Evolutionary conservation across 495 filamentous ascomycete species (phyloP).

Genomic region (Penicillium fimorum): DNA sequence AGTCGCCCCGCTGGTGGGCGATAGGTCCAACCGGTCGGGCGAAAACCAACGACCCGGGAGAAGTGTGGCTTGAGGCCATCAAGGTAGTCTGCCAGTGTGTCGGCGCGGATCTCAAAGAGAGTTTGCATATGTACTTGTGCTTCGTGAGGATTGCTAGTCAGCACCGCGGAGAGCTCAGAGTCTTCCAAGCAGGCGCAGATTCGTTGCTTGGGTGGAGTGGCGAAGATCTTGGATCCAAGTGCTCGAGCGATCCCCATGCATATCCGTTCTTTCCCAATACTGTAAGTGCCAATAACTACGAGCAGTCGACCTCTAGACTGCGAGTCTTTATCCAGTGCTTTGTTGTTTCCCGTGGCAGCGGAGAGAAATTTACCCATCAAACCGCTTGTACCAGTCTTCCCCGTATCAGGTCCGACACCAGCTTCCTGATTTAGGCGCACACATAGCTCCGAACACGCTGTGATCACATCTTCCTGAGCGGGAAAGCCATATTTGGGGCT

Average conservation of each 20-base stretch:
- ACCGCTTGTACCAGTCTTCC: constrained; percentile 38
- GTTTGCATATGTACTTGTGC: constrained; percentile 98
- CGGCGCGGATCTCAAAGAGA: constrained; percentile 83
- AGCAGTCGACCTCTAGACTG: constrained; percentile 65
- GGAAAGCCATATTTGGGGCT: constrained; percentile 96
- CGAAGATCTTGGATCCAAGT: constrained; percentile 86
- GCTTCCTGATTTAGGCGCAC: constrained; percentile 60
- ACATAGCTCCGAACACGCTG: constrained; percentile 87
- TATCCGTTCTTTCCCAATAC: constrained; percentile 96
- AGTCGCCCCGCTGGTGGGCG: constrained; percentile 64
- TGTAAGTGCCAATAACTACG: constrained; percentile 94
- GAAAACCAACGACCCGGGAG: constrained; percentile 82
- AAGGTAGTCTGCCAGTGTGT: constrained; percentile 87
- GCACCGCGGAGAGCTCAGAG: constrained; percentile 66
- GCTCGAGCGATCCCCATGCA: constrained; percentile 89
- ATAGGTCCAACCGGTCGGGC: constrained; percentile 91
- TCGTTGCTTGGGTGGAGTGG: constrained; percentile 72
- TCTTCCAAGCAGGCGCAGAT: constrained; percentile 87
- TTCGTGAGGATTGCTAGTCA: constrained; percentile 76
- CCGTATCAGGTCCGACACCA: constrained; percentile 49
- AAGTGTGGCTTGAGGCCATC: constrained; percentile 73
- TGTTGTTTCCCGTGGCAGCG: constrained; percentile 17
- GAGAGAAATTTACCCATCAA: constrained; percentile 65
- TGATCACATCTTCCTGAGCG: constrained; percentile 78
- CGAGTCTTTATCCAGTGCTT: constrained; percentile 9